phyloP scores from a whole-genome alignment of 108 stramenopile genomes.

The Craspedostauros australis region DNA sequence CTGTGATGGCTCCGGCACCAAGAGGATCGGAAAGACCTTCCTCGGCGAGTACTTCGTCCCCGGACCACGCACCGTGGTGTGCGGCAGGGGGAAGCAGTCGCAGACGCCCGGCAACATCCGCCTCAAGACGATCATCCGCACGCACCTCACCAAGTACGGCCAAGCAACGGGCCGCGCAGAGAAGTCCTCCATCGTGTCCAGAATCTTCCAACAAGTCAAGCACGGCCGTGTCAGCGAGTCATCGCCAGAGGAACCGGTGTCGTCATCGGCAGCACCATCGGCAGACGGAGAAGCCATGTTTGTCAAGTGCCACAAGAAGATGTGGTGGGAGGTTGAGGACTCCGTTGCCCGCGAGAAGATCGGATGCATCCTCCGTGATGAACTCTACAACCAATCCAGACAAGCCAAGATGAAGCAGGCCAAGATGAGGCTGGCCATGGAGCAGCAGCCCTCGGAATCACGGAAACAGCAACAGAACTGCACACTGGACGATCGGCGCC shows the following conservation, averaged over 20 bases:
- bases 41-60: conserved; percentile 6
- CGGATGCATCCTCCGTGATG: conserved; percentile 8
- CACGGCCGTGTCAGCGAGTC: too few species aligned
- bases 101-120: conserved; percentile 7
- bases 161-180: not conserved
- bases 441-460: too few species aligned
- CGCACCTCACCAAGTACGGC: conserved; percentile 5
- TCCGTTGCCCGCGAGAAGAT: conserved; percentile 16
- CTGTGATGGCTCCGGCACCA: too few species aligned
- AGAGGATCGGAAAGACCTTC: not conserved
- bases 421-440: conserved; percentile 21
- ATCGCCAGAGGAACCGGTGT: too few species aligned
- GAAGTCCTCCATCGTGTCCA: conserved; percentile 11
- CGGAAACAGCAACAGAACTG: too few species aligned
- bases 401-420: too few species aligned
- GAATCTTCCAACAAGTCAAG: conserved; percentile 1
- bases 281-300: too few species aligned
- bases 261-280: too few species aligned
- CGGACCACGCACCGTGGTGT: conserved; percentile 2
- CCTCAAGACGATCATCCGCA: conserved; percentile 1
- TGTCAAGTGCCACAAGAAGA: conserved; percentile 13
- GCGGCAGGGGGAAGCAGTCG: conserved; percentile 8
- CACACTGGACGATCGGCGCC: too few species aligned
- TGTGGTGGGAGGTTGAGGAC: conserved; percentile 19
- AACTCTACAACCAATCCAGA: conserved; percentile 13